phyloP scores from a whole-genome alignment of 495 filamentous ascomycete genomes.

The Penicillium paradoxum region DNA sequence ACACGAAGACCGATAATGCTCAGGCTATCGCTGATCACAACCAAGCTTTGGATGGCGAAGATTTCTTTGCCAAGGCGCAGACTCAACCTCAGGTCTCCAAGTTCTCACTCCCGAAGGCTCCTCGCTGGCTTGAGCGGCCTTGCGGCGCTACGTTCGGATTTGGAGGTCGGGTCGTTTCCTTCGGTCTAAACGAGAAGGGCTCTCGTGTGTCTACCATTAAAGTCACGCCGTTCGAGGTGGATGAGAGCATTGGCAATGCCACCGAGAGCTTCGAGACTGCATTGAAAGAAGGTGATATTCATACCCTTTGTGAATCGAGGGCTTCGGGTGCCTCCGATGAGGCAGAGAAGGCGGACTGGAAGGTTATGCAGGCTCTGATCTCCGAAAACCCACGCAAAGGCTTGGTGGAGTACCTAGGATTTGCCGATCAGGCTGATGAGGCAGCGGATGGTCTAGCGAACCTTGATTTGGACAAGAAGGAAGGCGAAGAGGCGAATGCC shows the following conservation, averaged over 20 bases:
- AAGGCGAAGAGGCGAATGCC: slow-evolving; percentile 45
- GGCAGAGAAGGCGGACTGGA: slow-evolving; percentile 93
- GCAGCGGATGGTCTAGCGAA: slow-evolving; percentile 45
- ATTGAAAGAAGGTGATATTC: slow-evolving; percentile 70
- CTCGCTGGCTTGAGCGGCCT: slow-evolving; percentile 85
- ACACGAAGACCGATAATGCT: slow-evolving; percentile 57
- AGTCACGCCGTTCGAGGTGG: slow-evolving; percentile 83
- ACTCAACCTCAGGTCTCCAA: slow-evolving; percentile 82
- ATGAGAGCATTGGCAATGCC: slow-evolving; percentile 75
- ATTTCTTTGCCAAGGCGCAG: slow-evolving; percentile 94
- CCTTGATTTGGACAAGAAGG: slow-evolving; percentile 39
- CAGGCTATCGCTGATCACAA: slow-evolving; percentile 51
- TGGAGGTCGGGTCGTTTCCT: slow-evolving; percentile 84
- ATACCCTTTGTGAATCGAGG: slow-evolving; percentile 74
- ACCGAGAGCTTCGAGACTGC: slow-evolving; percentile 84
- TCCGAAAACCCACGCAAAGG: slow-evolving; percentile 73
- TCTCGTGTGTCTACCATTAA: slow-evolving; percentile 70
- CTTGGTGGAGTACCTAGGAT: slow-evolving; percentile 83
- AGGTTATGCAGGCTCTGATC: slow-evolving; percentile 83
- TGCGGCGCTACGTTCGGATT: slow-evolving; percentile 91
- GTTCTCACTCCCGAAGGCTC: slow-evolving; percentile 80
- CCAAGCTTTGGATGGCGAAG: slow-evolving; percentile 79
- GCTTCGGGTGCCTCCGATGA: slow-evolving; percentile 68
- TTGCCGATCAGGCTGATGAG: slow-evolving; percentile 56
- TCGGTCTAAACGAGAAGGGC: slow-evolving; percentile 56